phyloP scores from a whole-genome alignment of 2,329 filamentous ascomycete species.

The Dichotomopilus funicola region DNA sequence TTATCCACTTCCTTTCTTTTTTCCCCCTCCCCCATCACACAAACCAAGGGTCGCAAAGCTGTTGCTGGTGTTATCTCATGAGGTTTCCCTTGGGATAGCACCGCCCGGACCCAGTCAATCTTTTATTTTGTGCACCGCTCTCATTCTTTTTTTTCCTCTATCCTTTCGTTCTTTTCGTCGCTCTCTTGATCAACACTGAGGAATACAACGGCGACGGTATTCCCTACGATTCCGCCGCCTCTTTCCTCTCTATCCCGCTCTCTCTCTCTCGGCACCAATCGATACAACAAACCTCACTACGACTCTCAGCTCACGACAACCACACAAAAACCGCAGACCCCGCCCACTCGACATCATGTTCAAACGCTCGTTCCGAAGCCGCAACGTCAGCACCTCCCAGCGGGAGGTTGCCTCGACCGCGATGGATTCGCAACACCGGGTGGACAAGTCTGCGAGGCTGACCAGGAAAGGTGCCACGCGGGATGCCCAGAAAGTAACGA shows the following conservation, averaged over 20 bases:
- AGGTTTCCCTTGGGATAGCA: conserved; percentile 41
- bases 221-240: conserved; percentile 20
- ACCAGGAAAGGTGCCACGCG: conserved; percentile 60
- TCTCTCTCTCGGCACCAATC: conserved; percentile 26
- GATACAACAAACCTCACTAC: conserved; percentile 20
- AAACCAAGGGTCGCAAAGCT: conserved; percentile 55
- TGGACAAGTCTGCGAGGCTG: conserved; percentile 80
- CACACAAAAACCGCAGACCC: conserved; percentile 30
- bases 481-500: conserved; percentile 73
- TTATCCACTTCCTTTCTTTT: conserved; percentile 38
- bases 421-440: conserved; percentile 47
- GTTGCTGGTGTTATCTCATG: conserved; percentile 43
- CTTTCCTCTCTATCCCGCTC: conserved; percentile 26
- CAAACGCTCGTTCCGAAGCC: conserved; percentile 81
- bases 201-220: conserved; percentile 23
- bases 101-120: conserved; percentile 51
- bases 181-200: conserved; percentile 37
- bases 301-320: conserved; percentile 9
- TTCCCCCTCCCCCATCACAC: conserved; percentile 48
- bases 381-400: conserved; percentile 45
- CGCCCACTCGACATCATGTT: conserved; percentile 59
- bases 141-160: conserved; percentile 32
- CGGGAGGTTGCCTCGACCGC: conserved; percentile 25
- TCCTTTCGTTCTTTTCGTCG: conserved; percentile 45
- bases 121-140: conserved; percentile 32